Conservation (phyloP, 768 basidiomycete species). For the Boletus sp. region DNA sequence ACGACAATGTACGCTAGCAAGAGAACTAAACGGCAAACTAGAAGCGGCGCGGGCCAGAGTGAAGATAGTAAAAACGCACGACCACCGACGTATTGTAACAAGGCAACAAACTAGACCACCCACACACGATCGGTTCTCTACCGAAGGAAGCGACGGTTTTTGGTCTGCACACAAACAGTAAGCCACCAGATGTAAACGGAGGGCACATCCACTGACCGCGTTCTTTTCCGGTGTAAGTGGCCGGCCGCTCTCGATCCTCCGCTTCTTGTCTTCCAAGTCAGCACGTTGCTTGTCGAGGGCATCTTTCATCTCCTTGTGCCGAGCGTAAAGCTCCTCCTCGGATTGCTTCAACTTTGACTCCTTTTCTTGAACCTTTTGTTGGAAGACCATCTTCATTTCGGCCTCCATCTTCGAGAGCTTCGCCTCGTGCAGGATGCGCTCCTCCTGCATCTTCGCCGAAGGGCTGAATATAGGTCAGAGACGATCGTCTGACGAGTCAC, state of each 20-base stretch:
- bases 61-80: constrained; percentile 24
- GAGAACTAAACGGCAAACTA: constrained; percentile 36
- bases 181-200: constrained; percentile 3
- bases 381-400: constrained; percentile 99
- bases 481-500: not conserved
- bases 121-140: constrained; percentile 18
- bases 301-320: constrained; percentile 99
- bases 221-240: constrained; percentile 94
- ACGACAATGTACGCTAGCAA: constrained; percentile 43
- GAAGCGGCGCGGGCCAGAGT: constrained; percentile 33
- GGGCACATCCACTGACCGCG: constrained; percentile 50
- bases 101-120: constrained; percentile 23
- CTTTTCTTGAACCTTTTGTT: constrained; percentile 99
- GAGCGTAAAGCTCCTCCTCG: constrained; percentile 97
- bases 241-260: constrained; percentile 89
- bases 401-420: constrained; percentile 99
- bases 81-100: constrained; percentile 31
- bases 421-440: constrained; percentile 92
- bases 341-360: constrained; percentile 98
- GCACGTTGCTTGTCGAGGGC: constrained; percentile 92
- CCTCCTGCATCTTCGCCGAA: constrained; percentile 93
- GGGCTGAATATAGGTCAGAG: constrained; percentile 54
- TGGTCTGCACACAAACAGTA: constrained; percentile 25
- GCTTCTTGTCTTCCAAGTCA: constrained; percentile 98
- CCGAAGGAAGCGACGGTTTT: constrained; percentile 37